Base-by-base conservation (phyloP, 495 filamentous ascomycete species). In the Talaromyces borbonicus region DNA sequence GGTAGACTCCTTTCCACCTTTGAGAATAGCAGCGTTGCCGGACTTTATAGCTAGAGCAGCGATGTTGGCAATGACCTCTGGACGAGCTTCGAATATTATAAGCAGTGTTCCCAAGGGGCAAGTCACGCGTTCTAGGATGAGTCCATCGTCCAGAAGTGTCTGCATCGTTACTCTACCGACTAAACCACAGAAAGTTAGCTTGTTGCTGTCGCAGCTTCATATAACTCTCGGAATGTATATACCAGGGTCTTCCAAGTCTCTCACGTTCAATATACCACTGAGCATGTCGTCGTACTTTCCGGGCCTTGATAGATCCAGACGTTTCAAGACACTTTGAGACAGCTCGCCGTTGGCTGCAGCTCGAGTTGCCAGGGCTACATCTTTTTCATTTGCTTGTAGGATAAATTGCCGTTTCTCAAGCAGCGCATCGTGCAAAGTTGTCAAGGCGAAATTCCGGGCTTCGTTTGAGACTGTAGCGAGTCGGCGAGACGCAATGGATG, bases 271-370 rank as follows among this genome's bases (percentile, higher is more conserved):
- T 50, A 99, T 93, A 22, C 92, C 93, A 62, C 93, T 81, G 38
- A 99, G 74, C 92, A 97, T 99, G 53, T 96, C 92, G 54, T 95
- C 87, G 75, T 81, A 98, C 69, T 98, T 97, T 30, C 90, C 88
- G 43, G 77, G 75, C 57, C 83, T 83, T 7, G 80, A 77, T 8
- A 98, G 67, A 54, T 97, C 90, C 43, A 99, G 71, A 51, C 92
- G 72, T 55, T 95, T 92, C n/a, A 97, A 73, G 14, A 99, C 72
- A 59, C 87, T 93, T 52, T 83, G 75, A 54, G 80, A 93, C 18
- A 97, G 63, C 43, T 79, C 67, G 31, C 90, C 90, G 50, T 75
- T 73, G 18, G 77, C 76, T 8, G 82, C 86, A 33, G 85, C 84
- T 50, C 76, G 70, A 26, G 71, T 75, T 18, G 93, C 93, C 7